Conservation (phyloP, 2,329 filamentous ascomycete species). For the Stemphylium vesicarium region DNA sequence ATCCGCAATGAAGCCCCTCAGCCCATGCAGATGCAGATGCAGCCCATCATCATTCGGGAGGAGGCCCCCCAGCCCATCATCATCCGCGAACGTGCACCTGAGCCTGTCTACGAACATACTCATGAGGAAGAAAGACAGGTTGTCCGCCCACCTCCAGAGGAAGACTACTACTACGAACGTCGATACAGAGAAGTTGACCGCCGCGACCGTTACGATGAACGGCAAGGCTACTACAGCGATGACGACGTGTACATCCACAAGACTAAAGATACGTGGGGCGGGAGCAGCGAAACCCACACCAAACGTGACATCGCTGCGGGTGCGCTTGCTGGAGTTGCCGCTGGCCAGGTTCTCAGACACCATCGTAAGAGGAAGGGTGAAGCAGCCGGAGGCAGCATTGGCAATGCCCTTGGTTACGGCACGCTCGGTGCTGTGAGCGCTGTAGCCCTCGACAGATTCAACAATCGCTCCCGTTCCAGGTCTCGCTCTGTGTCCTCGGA, state of each 20-base stretch:
- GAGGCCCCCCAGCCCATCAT: constrained; percentile 53
- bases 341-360: constrained; percentile 65
- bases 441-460: constrained; percentile 62
- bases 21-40: constrained; percentile 55
- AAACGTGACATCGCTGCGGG: constrained; percentile 68
- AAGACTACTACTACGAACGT: constrained; percentile 68
- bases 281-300: constrained; percentile 53
- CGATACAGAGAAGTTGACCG: constrained; percentile 62
- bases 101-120: constrained; percentile 66
- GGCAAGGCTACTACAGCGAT: constrained; percentile 62
- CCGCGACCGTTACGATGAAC: constrained; percentile 49
- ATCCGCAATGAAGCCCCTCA: constrained; percentile 57
- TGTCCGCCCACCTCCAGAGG: constrained; percentile 57
- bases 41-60: constrained; percentile 57
- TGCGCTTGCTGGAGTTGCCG: constrained; percentile 65
- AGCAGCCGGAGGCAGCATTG: constrained; percentile 58
- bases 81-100: constrained; percentile 52
- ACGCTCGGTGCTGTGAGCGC: constrained; percentile 67
- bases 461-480: constrained; percentile 57
- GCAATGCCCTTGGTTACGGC: constrained; percentile 65
- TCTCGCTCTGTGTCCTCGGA: constrained; percentile 50
- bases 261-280: constrained; percentile 55
- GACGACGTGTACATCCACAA: constrained; percentile 67
- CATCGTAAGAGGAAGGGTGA: constrained; percentile 64
- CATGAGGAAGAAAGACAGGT: constrained; percentile 62